These are phyloP conservation scores for Penicillium roqueforti DNA, from an alignment of 495 filamentous ascomycete genomes.

Conservation along the genomic window DNA sequence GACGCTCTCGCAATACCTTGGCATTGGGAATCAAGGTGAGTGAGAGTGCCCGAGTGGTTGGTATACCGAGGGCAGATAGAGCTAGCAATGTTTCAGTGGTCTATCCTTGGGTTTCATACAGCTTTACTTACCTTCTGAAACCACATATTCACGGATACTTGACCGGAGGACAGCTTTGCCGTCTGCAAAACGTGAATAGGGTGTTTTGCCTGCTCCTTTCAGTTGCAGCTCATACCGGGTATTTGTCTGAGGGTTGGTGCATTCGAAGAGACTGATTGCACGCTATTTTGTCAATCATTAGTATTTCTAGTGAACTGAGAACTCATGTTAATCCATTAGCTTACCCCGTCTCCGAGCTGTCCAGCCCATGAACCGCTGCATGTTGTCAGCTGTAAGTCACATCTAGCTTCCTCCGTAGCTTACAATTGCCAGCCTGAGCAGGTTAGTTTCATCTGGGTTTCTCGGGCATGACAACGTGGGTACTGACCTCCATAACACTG, in stretches of 20 bases:
- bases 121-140: slow-evolving; percentile 62
- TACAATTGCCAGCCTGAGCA: slow-evolving; percentile 55
- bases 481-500: slow-evolving; percentile 85
- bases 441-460: slow-evolving; percentile 14
- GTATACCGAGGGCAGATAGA: slow-evolving; percentile 78
- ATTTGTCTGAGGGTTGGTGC: slow-evolving; percentile 69
- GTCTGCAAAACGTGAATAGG: slow-evolving; percentile 96
- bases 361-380: slow-evolving; percentile 79
- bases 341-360: slow-evolving; percentile 82
- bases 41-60: slow-evolving; percentile 80
- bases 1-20: slow-evolving; percentile 69
- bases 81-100: slow-evolving; percentile 24
- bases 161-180: slow-evolving; percentile 89
- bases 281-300: slow-evolving; percentile 36
- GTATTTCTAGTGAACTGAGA: background rate
- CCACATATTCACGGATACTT: slow-evolving; percentile 89
- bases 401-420: slow-evolving; percentile 3
- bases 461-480: background rate
- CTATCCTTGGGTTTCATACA: background rate
- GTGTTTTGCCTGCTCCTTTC: slow-evolving; percentile 88
- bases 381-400: slow-evolving; percentile 15
- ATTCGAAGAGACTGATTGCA: slow-evolving; percentile 90
- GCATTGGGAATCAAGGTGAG: slow-evolving; percentile 69
- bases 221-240: slow-evolving; percentile 84
- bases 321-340: slow-evolving; percentile 16